Evolutionary conservation across 192 early-diverging fungal genomes (phyloP), one percentile per base, ranked within the genome.

Genomic region (Coemansia reversa): DNA sequence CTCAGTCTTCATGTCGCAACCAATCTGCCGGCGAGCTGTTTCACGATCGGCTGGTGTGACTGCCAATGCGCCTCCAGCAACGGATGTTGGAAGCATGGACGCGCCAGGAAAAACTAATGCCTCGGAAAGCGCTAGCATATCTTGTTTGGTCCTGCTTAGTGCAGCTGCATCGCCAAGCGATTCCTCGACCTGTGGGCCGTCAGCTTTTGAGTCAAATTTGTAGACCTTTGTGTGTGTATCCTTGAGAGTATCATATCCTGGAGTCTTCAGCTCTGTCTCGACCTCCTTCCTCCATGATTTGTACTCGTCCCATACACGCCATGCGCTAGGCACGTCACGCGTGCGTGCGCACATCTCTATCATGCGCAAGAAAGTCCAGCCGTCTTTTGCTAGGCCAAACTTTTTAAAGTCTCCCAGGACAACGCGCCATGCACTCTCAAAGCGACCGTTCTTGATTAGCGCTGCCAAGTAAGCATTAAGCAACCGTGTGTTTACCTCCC

Each of bases 271-370:
- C 53, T 55, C 68, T 49, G 27, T 48, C 51, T 79, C 76, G 0
- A 79, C 76, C 0, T 70, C 68, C 11, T 35, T 58, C 3, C 76
- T 75, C 87, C 89, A 91, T 5, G 75, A 66, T 55, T 88, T 76
- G 75, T 83, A 88, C 53, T 90, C 86, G 52, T 84, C 69, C 85
- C 90, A 92, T 11, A 90, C 81, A 11, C 82, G 84, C 70, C 85
- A 87, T 11, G 87, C 85, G n/a, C 84, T 76, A 12, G 85, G 77
- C 9, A 84, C 66, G 56, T 86, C 70, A 53, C 86, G 86, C 22
- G 83, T 85, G n/a, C 83, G 62, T 53, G 86, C 87, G 49, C 89
- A 91, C 5, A 78, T 70, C 14, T 77, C 69, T 14, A 92, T 78
- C 59, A 86, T 74, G 20, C 70, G 72, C 27, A 82, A 58, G 67